phyloP scores from a whole-genome alignment of 2,329 filamentous ascomycete species.

The Fusarium foetens region DNA sequence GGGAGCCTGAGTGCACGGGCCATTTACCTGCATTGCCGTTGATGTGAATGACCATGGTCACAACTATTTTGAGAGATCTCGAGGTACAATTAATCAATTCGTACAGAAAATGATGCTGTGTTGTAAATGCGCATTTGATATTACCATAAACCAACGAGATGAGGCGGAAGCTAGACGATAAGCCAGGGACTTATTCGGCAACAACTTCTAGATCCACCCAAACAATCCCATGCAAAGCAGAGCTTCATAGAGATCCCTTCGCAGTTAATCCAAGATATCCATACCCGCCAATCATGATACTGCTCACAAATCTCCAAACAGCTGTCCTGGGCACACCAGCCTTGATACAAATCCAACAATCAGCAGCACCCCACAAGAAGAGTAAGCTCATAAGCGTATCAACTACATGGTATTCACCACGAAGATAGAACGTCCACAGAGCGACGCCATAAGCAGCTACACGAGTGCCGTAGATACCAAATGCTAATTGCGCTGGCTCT shows the following conservation, averaged over 20 bases:
- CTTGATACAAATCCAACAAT: slow-evolving; percentile 41
- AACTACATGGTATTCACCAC: slow-evolving; percentile 25
- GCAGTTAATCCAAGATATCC: slow-evolving; percentile 35
- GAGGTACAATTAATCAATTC: background rate
- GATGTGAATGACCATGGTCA: background rate
- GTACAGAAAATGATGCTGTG: fast-evolving
- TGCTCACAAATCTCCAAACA: slow-evolving; percentile 19
- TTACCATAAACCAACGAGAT: background rate
- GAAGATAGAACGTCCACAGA: slow-evolving; percentile 40
- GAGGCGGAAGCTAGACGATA: background rate
- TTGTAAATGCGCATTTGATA: background rate
- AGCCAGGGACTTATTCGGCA: background rate
- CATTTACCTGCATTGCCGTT: background rate
- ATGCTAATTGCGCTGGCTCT: slow-evolving; percentile 45
- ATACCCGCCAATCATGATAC: slow-evolving; percentile 27
- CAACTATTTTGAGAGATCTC: background rate
- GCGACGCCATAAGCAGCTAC: slow-evolving; percentile 34
- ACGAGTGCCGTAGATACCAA: slow-evolving; percentile 42
- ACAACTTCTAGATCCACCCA: background rate
- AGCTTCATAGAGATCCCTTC: slow-evolving; percentile 8
- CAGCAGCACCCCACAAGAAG: slow-evolving; percentile 28
- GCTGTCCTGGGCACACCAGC: slow-evolving; percentile 32
- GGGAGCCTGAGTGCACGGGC: slow-evolving; percentile 20
- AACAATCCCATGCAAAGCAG: background rate
- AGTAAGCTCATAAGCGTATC: slow-evolving; percentile 40